Base-by-base conservation (phyloP, 495 filamentous ascomycete genomes). In the Tuber brumale region DNA sequence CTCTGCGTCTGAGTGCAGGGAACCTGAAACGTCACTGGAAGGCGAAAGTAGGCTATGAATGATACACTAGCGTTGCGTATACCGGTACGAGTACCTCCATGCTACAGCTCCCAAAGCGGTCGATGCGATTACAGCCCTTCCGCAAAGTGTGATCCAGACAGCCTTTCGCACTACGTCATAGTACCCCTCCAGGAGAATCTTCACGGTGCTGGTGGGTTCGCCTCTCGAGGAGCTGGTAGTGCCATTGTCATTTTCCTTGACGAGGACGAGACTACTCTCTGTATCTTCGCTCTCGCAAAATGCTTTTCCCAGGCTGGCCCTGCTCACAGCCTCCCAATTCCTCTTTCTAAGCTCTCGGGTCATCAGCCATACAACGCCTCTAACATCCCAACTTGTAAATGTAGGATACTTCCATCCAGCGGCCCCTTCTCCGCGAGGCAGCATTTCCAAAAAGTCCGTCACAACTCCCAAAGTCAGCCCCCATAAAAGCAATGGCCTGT, bases 401-500 rank as follows among this genome's bases (percentile, higher is more conserved):
- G 90, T 93, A 0, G 92, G 92, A 81, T 91, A 93, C 31, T 86
- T 86, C 91, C 91, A 94, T 43, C 87, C 89, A 76, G 71, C 71
- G 31, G 91, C 86, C 19, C 89, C 88, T 45, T 75, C 57, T 7
- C 27, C 73, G 23, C 72, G 76, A 8, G 91, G 91, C 19, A 93
- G 85, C 82, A 91, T 86, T 71, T 93, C 90, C 57, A 93, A 85
- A 77, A 94, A 91, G 83, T 94, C 92, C 41, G 89, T 88, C 44
- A 93, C 77, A 42, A 94, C 87, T 10, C 91, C 91, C 7, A 93
- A 86, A 0, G 92, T 93, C 27, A 94, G 82, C 0, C 92, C 92
- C 92, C 92, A 94, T 1, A 94, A 88, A 6, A 93, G 83, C 21
- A 94, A 85, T 10, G 90, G 89, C 35, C 84, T 86, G 39, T 84